Percentiles rank a stretch among this genome's conserved stretches.
These are phyloP conservation scores for Citeromyces siamensis DNA, from an alignment of 1,139 yeast species.

Conservation along the genomic window DNA sequence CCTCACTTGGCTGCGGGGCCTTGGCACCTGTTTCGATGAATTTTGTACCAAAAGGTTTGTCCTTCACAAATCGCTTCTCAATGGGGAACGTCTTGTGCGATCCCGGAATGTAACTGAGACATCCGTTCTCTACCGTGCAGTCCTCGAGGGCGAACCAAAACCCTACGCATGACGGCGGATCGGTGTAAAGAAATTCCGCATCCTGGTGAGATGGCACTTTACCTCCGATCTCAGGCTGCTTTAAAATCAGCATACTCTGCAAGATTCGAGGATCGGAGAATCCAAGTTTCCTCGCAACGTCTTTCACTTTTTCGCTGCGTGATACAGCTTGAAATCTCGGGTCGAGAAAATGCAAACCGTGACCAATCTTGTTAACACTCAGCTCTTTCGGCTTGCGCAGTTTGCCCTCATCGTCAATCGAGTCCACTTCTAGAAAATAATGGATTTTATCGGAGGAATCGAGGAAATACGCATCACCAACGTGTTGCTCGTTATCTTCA, in stretches of 20 bases:
- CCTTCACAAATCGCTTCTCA: constrained; percentile 53
- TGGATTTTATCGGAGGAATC: constrained; percentile 58
- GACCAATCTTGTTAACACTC: constrained; percentile 72
- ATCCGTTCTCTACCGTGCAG: constrained; percentile 57
- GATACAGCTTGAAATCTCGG: constrained; percentile 36
- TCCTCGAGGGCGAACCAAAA: constrained; percentile 80
- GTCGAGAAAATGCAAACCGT: constrained; percentile 54
- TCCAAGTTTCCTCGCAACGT: constrained; percentile 38
- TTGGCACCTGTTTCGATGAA: constrained; percentile 19
- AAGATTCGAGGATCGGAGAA: constrained; percentile 58
- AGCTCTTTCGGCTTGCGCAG: constrained; percentile 38
- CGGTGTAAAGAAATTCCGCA: constrained; percentile 59
- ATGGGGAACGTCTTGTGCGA: constrained; percentile 50
- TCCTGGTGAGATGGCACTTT: constrained; percentile 77
- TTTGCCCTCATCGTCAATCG: constrained; percentile 40
- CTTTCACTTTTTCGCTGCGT: constrained; percentile 33
- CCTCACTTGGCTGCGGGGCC: constrained; percentile 10
- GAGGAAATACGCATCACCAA: constrained; percentile 66
- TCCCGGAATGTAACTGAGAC: constrained; percentile 64
- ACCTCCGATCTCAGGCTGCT: constrained; percentile 65
- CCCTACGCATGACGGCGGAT: constrained; percentile 64
- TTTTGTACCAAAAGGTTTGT: constrained; percentile 27
- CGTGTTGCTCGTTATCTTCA: constrained; percentile 38
- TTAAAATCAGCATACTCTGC: constrained; percentile 73
- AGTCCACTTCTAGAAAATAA: constrained; percentile 64